Evolutionary conservation across 768 basidiomycete genomes (phyloP).

Genomic region (Suillus decipiens): DNA sequence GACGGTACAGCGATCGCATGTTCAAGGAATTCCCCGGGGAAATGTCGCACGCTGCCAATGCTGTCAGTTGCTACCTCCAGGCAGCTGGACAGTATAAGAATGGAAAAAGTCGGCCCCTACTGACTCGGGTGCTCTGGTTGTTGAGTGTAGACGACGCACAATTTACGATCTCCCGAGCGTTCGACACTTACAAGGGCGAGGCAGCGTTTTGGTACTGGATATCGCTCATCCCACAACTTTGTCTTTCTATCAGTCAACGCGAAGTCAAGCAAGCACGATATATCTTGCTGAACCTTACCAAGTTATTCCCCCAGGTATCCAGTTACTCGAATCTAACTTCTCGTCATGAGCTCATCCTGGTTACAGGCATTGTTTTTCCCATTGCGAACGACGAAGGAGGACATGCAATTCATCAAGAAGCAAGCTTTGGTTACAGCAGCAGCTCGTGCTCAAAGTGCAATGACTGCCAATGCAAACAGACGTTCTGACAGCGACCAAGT

Average conservation of each 20-base stretch:
- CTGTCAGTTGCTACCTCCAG: slow-evolving; percentile 97
- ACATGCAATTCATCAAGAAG: slow-evolving; percentile 52
- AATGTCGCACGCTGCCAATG: slow-evolving; percentile 77
- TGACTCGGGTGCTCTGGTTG: slow-evolving; percentile 94
- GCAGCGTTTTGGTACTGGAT: slow-evolving; percentile 99
- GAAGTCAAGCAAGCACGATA: slow-evolving; percentile 93
- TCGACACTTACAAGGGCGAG: slow-evolving; percentile 96
- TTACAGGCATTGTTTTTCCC: slow-evolving; percentile 92
- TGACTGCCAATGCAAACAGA: slow-evolving; percentile 26
- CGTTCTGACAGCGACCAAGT: slow-evolving; percentile 33
- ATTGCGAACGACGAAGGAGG: slow-evolving; percentile 81
- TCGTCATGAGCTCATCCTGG: slow-evolving; percentile 13
- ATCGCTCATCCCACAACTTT: slow-evolving; percentile 91
- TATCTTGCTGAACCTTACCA: slow-evolving; percentile 86
- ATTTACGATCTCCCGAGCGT: slow-evolving; percentile 73
- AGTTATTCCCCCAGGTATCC: slow-evolving; percentile 84
- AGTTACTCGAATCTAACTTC: slow-evolving; percentile 23
- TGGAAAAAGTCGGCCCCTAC: slow-evolving; percentile 87
- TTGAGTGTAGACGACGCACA: slow-evolving; percentile 85
- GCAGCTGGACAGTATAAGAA: slow-evolving; percentile 95
- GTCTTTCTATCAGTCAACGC: slow-evolving; percentile 83
- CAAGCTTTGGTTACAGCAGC: slow-evolving; percentile 39
- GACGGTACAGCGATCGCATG: slow-evolving; percentile 87
- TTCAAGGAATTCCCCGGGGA: slow-evolving; percentile 85
- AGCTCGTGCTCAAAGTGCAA: slow-evolving; percentile 35